Conservation (phyloP, 2,329 filamentous ascomycete genomes). For the Aspergillus fumigatiaffinis region DNA sequence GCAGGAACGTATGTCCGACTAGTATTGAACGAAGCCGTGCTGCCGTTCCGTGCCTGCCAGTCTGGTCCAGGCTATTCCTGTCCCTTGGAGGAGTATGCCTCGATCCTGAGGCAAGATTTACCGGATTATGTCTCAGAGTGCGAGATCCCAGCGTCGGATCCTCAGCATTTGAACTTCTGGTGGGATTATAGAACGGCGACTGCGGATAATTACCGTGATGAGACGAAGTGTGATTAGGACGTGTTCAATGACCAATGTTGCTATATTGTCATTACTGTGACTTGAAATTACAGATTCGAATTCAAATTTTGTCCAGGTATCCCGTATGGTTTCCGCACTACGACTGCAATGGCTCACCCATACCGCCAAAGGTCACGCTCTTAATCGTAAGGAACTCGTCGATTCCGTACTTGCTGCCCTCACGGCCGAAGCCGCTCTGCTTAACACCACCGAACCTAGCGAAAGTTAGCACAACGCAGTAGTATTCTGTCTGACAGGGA, state of each 20-base stretch:
- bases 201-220: background rate
- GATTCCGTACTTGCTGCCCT: slow-evolving; percentile 73
- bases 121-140: slow-evolving; percentile 10
- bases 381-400: slow-evolving; percentile 74
- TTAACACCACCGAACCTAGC: slow-evolving; percentile 74
- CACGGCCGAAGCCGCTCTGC: slow-evolving; percentile 74
- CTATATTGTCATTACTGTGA: background rate
- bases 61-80: slow-evolving; percentile 18
- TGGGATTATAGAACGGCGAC: slow-evolving; percentile 11
- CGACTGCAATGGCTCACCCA: slow-evolving; percentile 55
- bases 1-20: slow-evolving; percentile 17
- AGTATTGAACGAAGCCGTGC: slow-evolving; percentile 21
- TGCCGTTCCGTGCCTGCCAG: slow-evolving; percentile 13
- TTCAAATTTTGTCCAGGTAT: background rate
- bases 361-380: slow-evolving; percentile 62
- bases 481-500: background rate
- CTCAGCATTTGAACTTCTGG: slow-evolving; percentile 15
- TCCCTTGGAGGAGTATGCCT: slow-evolving; percentile 11
- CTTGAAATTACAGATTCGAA: background rate
- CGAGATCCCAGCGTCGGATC: slow-evolving; percentile 9
- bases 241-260: background rate
- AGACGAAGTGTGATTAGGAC: background rate
- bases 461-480: slow-evolving; percentile 13
- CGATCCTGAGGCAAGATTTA: slow-evolving; percentile 4
- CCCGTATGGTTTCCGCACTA: slow-evolving; percentile 9